phyloP scores from a whole-genome alignment of 2,329 filamentous ascomycete genomes.

The Arthroderma sp. region DNA sequence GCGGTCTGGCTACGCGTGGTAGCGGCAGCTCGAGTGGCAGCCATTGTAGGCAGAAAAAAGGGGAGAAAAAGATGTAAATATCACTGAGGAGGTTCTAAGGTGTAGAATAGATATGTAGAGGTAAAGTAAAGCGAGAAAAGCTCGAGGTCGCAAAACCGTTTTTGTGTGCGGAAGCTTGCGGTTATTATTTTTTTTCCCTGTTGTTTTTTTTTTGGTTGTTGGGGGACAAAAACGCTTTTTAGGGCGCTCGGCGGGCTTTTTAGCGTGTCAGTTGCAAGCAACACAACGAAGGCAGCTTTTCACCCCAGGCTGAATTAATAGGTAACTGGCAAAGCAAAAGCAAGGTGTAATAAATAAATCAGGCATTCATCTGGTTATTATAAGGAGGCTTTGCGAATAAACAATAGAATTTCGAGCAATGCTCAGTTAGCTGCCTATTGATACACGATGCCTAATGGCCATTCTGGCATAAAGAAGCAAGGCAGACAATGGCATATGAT shows the following conservation, averaged over 20 bases:
- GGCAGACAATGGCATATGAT: too few species aligned
- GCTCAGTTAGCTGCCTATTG: too few species aligned
- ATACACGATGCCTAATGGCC: too few species aligned
- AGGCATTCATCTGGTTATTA: too few species aligned
- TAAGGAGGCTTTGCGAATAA: too few species aligned
- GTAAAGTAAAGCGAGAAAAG: background rate
- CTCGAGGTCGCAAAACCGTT: background rate
- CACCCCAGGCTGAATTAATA: background rate
- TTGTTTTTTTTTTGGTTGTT: background rate
- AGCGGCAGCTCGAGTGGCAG: background rate
- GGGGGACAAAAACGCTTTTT: background rate
- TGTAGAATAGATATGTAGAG: background rate
- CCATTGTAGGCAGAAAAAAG: background rate
- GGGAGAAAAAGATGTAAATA: background rate
- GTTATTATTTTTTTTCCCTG: background rate
- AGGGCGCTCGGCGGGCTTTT: background rate
- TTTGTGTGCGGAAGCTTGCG: background rate
- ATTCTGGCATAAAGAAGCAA: too few species aligned
- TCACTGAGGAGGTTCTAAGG: background rate
- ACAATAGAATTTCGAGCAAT: too few species aligned
- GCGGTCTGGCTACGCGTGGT: background rate
- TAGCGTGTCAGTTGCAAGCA: background rate
- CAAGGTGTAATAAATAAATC: too few species aligned
- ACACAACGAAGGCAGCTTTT: constrained; percentile 1
- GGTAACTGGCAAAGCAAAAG: too few species aligned